Evolutionary conservation across 192 early-diverging fungal species (phyloP).

Genomic region (Rhizoclosmatium globosum): DNA sequence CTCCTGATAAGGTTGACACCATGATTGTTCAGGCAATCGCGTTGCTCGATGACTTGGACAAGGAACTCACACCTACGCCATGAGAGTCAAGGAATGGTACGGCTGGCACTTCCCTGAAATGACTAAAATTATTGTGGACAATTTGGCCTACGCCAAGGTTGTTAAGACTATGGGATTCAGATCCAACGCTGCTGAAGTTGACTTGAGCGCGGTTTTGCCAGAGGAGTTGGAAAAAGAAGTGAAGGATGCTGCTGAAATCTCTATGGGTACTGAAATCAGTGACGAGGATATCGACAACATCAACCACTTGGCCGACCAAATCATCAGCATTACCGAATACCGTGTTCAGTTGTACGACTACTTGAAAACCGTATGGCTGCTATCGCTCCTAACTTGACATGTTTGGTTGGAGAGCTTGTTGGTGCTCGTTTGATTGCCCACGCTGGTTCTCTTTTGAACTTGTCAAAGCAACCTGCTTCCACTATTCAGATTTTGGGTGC

Average conservation of each 20-base stretch:
- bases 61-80: conserved; percentile 97
- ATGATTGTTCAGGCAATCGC: conserved; percentile 99
- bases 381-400: conserved; percentile 71
- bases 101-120: conserved; percentile 99
- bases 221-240: conserved; percentile 92
- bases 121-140: conserved; percentile 94
- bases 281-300: conserved; percentile 98
- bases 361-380: conserved; percentile 94
- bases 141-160: conserved; percentile 90
- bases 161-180: conserved; percentile 93
- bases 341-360: conserved; percentile 95
- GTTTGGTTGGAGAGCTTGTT: conserved; percentile 94
- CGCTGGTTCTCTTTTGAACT: conserved; percentile 95
- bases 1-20: conserved; percentile 99
- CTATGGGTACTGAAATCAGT: conserved; percentile 98
- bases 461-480: conserved; percentile 96
- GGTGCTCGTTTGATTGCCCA: conserved; percentile 97
- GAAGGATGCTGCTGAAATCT: conserved; percentile 97
- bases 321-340: conserved; percentile 95
- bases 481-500: conserved; percentile 98
- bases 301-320: conserved; percentile 91
- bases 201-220: conserved; percentile 85
- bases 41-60: conserved; percentile 96
- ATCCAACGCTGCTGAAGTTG: conserved; percentile 77
- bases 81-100: conserved; percentile 99